Evolutionary conservation across 495 filamentous ascomycete genomes (phyloP), one percentile per base, ranked within the genome.

Genomic region (Aspergillus homomorphus): DNA sequence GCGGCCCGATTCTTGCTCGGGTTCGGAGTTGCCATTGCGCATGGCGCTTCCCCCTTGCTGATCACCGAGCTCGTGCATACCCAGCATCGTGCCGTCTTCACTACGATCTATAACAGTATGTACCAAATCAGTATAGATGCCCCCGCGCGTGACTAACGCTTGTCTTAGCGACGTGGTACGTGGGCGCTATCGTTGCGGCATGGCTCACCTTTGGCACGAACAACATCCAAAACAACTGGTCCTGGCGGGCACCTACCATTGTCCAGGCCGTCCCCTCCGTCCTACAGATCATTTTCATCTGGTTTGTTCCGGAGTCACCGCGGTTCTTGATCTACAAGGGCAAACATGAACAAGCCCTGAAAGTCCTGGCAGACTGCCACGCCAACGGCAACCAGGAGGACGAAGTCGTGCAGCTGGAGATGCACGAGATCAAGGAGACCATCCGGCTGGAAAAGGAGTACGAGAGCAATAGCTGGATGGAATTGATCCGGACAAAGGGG

Each of bases 401-500:
- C 48, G 51, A 55, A 15, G 50, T 58, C 1, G 67, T 67, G 4
- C 64, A 54, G 20, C 46, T 60, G 21, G 71, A 74, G 30, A 69
- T 69, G 50, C 52, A 63, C 9, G 63, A 72, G 19, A 71, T 68
- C 43, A 61, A 65, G 20, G 57, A 61, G 20, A 57, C 71, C 9
- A 56, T 73, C 19, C 58, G 58, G n/a, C 51, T 65, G 1, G 70
- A 73, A 48, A 61, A 65, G 56, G 53, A 62, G 46, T 63, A 65
- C 46, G 68, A 73, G 46, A 58, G 57, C 19, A 66, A 51, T 41
- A 63, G 62, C 24, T 78, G 69, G 61, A 33, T 58, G 18, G 82
- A 85, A 60, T 82, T 87, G 73, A 74, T 88, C 75, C 70, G 69
- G 51, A 86, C 85, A 51, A 81, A 77, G 66, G 85, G 86, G 57